These are phyloP conservation scores for Didymella pomorum DNA, from an alignment of 2,329 filamentous ascomycete genomes.

Conservation along the genomic window DNA sequence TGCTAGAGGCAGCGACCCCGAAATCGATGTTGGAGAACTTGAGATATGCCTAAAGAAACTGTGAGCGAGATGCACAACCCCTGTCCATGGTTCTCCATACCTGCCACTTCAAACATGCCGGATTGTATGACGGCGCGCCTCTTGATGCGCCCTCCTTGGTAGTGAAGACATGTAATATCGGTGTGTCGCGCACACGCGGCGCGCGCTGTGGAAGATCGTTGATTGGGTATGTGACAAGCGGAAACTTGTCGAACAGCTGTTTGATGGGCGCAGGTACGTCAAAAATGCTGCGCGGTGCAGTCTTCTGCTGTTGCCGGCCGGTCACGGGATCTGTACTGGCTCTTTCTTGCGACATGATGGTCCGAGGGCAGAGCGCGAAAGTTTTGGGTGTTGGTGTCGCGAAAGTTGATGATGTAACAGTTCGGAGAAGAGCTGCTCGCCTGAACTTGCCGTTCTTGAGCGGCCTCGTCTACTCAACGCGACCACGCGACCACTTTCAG, in stretches of 20 bases:
- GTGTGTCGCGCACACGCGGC: conserved; percentile 56
- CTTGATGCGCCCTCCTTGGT: conserved; percentile 66
- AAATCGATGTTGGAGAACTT: conserved; percentile 77
- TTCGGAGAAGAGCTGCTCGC: conserved; percentile 37
- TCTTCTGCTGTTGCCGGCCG: conserved; percentile 11
- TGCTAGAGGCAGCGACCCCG: conserved; percentile 75
- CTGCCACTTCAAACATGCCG: conserved; percentile 96
- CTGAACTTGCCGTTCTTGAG: conserved; percentile 33
- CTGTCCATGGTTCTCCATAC: conserved; percentile 57
- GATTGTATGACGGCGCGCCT: conserved; percentile 83
- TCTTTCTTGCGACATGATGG: conserved; percentile 33
- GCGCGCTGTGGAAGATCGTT: conserved; percentile 76
- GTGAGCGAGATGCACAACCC: conserved; percentile 11
- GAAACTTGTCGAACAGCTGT: conserved; percentile 83
- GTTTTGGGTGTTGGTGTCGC: conserved; percentile 13
- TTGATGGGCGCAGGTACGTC: conserved; percentile 78
- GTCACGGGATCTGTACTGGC: conserved; percentile 17
- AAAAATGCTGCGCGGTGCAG: conserved; percentile 43
- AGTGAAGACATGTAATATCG: conserved; percentile 80
- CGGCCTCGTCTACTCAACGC: too few relatives aligned
- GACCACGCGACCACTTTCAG: too few relatives aligned
- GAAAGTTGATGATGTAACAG: conserved; percentile 32
- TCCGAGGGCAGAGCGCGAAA: conserved; percentile 20
- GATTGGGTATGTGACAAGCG: conserved; percentile 75
- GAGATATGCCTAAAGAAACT: conserved; percentile 75